These are phyloP conservation scores for Sanguinoderma infundibulare DNA, from an alignment of 1,284 basidiomycete genomes.

Conservation along the genomic window DNA sequence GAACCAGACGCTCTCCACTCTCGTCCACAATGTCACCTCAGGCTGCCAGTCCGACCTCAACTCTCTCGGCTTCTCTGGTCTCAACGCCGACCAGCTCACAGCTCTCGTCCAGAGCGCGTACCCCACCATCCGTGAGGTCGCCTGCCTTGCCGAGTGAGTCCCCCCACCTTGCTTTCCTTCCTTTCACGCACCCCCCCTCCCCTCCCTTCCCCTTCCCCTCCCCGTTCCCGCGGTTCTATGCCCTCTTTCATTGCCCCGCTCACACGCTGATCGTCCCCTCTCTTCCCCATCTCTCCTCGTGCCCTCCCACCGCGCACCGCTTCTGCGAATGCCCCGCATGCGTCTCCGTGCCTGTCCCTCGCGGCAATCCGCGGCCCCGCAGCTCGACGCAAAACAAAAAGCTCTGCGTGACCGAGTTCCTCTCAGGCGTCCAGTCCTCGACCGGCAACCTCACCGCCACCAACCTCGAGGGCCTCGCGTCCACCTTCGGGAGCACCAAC, in stretches of 20 bases:
- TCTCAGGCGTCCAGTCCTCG: conserved; percentile 49
- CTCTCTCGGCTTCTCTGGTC: conserved; percentile 37
- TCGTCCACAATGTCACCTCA: conserved; percentile 51
- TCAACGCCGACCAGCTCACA: conserved; percentile 35
- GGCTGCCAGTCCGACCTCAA: conserved; percentile 58
- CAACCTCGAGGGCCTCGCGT: conserved; percentile 32
- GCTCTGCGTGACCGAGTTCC: conserved; percentile 55
- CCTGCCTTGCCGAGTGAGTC: conserved; percentile 62
- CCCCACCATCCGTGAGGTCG: conserved; percentile 52
- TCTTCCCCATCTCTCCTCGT: background rate
- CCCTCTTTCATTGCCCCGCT: background rate
- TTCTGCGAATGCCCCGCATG: background rate
- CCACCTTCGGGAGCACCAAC: conserved; percentile 24
- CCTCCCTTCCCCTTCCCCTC: background rate
- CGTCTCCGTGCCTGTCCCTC: background rate
- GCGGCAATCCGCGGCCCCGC: conserved; percentile 8
- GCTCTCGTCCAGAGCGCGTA: conserved; percentile 49
- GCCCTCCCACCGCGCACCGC: background rate
- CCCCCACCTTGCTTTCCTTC: background rate
- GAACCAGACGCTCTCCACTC: conserved; percentile 53
- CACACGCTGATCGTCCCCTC: background rate
- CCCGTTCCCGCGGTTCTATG: background rate
- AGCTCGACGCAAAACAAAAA: conserved; percentile 45
- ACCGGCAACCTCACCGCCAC: conserved; percentile 42
- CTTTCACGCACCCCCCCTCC: background rate